A percentile compares a stretch with the other conserved stretches of the same genome.
phyloP scores from a whole-genome alignment of 1,284 basidiomycete species.

The Pterulicium gracile region DNA sequence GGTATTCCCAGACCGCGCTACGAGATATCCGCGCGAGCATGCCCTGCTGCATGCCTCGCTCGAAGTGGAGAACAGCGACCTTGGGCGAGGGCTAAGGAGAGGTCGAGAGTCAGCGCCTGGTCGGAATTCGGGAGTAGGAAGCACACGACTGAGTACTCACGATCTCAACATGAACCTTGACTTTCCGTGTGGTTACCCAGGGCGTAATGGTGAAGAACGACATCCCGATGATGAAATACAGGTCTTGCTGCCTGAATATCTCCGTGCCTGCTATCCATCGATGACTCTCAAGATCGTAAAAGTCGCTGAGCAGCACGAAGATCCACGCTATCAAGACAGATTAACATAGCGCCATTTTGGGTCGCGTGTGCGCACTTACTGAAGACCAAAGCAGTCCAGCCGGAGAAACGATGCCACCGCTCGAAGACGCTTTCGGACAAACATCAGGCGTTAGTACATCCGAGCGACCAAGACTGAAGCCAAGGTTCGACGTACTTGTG shows the following conservation, averaged over 20 bases:
- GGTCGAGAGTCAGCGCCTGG: neutral
- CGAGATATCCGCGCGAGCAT: conserved; percentile 47
- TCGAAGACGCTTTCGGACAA: conserved; percentile 50
- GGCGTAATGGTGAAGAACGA: conserved; percentile 42
- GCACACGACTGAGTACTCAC: conserved; percentile 19
- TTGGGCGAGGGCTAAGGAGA: conserved; percentile 41
- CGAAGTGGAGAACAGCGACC: conserved; percentile 46
- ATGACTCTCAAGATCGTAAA: conserved; percentile 39
- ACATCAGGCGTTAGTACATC: conserved; percentile 6
- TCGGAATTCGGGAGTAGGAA: neutral
- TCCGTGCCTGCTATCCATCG: conserved; percentile 43
- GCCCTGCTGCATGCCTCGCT: conserved; percentile 56
- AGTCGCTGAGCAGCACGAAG: conserved; percentile 56
- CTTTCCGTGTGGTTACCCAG: conserved; percentile 46
- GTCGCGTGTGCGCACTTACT: conserved; percentile 24
- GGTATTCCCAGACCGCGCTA: conserved; percentile 47
- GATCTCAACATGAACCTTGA: conserved; percentile 45
- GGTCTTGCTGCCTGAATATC: conserved; percentile 56
- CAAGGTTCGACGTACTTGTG: conserved; percentile 49
- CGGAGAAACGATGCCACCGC: conserved; percentile 65
- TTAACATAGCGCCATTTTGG: neutral
- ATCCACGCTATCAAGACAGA: conserved; percentile 27
- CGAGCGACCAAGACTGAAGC: too few species aligned
- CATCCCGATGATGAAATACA: conserved; percentile 60
- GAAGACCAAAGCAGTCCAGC: conserved; percentile 53